Evolutionary conservation across 495 filamentous ascomycete genomes (phyloP), one percentile per base, ranked within the genome.

Genomic region (Platismatia glauca): DNA sequence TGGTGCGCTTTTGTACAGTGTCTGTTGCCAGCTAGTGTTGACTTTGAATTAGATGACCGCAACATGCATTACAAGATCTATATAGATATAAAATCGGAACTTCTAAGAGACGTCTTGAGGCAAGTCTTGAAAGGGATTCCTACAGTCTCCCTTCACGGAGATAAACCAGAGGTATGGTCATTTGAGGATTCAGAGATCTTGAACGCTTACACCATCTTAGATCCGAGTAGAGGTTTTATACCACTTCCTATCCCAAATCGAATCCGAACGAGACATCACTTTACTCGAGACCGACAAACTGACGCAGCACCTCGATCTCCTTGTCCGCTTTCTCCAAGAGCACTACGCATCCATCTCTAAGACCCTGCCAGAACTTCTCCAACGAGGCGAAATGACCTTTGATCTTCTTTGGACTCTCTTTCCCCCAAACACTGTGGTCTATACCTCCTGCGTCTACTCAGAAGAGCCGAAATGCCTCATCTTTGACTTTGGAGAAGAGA

Each of bases 361-460:
- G 57, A 70, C 67, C 53, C 68, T 81, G 18, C 63, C 66, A 16
- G 67, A 75, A 59, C 75, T 81, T 31, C 65, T 79, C 15, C 57
- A 70, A 57, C 60, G 72, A 61, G 61, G 72, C 33, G 68, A 80
- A 65, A 79, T 79, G 53, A 78, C 74, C 12, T 79, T 75, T 61
- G 75, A 79, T 35, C 71, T 80, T 37, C 73, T 80, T 29, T 79
- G 73, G 77, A 72, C 74, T 18, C 66, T 79, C 29, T 78, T 79
- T 60, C 73, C 75, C 39, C 72, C 73, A 58, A 76, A 76, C 58
- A 69, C 68, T 2, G 57, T 71, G 41, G 64, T 78, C 7, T 78
- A 75, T 66, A 79, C 76, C 44, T 78, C 64, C 37, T 79, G 72
- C 59, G 62, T 71, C 48, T 74, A 79, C 39, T 76, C 75, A 35